Percentiles rank a stretch among this genome's conserved stretches.
Evolutionary conservation across 2,329 filamentous ascomycete genomes (phyloP).

Genomic region (Paecilomyces fulvus): DNA sequence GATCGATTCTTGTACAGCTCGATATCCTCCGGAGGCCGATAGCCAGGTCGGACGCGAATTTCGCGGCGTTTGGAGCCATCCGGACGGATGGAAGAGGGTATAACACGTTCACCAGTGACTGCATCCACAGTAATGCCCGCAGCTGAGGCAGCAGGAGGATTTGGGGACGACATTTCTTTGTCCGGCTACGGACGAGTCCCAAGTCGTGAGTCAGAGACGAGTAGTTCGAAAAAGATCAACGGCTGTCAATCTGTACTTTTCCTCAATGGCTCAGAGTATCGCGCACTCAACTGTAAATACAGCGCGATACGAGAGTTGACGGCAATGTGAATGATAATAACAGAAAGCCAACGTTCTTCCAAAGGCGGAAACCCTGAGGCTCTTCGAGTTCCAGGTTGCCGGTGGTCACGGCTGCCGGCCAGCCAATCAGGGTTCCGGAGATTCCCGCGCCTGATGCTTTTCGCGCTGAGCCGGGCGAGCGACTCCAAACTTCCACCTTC

Average conservation of each 20-base stretch:
- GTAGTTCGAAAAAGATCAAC: neutral
- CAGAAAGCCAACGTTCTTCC: neutral
- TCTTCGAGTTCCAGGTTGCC: conserved; percentile 4
- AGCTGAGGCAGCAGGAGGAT: conserved; percentile 33
- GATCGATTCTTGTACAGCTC: conserved; percentile 92
- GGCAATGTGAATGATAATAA: neutral
- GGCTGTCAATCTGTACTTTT: neutral
- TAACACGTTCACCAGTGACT: conserved; percentile 70
- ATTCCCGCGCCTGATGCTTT: conserved; percentile 28
- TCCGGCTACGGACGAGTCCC: neutral
- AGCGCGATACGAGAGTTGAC: neutral
- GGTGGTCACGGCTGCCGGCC: conserved; percentile 4
- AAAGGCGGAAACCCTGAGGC: conserved; percentile 17
- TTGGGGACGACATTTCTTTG: conserved; percentile 45
- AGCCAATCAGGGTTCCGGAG: conserved; percentile 31
- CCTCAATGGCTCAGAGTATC: neutral
- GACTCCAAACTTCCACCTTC: conserved; percentile 21
- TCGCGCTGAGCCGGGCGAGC: conserved; percentile 13
- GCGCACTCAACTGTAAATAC: neutral
- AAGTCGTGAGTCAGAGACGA: neutral
- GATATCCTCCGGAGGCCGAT: conserved; percentile 88
- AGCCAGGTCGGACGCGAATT: conserved; percentile 88
- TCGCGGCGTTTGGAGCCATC: conserved; percentile 91
- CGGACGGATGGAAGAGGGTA: conserved; percentile 75
- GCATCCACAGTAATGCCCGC: conserved; percentile 67